Evolutionary conservation across 2,329 filamentous ascomycete species (phyloP).

Genomic region (Didymella exigua): DNA sequence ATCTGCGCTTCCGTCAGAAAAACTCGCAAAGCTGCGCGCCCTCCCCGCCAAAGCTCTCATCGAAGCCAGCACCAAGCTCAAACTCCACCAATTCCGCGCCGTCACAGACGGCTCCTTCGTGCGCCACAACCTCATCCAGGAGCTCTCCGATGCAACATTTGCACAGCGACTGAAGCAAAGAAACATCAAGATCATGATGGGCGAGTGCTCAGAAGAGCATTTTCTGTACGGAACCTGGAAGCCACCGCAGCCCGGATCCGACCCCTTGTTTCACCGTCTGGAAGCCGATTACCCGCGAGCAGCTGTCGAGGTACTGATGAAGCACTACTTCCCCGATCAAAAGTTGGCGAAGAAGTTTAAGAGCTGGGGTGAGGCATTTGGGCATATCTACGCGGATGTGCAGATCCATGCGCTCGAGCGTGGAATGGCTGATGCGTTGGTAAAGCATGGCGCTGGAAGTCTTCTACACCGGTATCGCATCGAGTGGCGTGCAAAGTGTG

Average conservation of each 20-base stretch:
- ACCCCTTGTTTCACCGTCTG: conserved; percentile 54
- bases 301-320: conserved; percentile 53
- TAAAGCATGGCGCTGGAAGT: conserved; percentile 50
- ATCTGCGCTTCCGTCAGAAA: conserved; percentile 49
- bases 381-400: conserved; percentile 61
- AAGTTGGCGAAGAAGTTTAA: conserved; percentile 48
- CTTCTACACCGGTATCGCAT: conserved; percentile 60
- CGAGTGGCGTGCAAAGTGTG: conserved; percentile 58
- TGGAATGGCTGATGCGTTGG: conserved; percentile 56
- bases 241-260: conserved; percentile 52
- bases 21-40: conserved; percentile 54
- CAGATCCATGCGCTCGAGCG: conserved; percentile 61
- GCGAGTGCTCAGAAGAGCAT: conserved; percentile 62
- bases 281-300: conserved; percentile 58
- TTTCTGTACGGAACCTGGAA: conserved; percentile 58
- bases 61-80: conserved; percentile 50
- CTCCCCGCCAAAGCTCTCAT: conserved; percentile 51
- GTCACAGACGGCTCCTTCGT: conserved; percentile 59
- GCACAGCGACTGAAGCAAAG: conserved; percentile 53
- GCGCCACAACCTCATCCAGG: conserved; percentile 49
- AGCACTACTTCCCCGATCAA: conserved; percentile 51
- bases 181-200: conserved; percentile 57
- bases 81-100: conserved; percentile 61
- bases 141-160: conserved; percentile 58
- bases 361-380: conserved; percentile 60